Evolutionary conservation across 345 rosid species (phyloP).

Genomic region (Murraya koenigii): DNA sequence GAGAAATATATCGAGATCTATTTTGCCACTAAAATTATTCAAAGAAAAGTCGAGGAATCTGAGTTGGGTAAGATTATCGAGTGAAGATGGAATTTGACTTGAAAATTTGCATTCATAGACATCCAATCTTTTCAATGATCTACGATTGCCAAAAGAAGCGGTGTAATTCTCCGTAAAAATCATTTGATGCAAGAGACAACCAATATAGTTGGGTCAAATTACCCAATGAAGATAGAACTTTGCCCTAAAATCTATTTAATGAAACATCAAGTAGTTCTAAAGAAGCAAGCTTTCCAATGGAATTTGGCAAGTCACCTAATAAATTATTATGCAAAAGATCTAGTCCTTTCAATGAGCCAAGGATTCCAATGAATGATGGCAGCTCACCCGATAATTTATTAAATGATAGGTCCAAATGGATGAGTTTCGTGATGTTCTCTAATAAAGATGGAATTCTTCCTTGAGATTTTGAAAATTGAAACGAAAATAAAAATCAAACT

Average conservation of each 20-base stretch:
- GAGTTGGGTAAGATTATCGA: background rate
- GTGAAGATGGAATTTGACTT: background rate
- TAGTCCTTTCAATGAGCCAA: background rate
- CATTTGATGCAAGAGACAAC: background rate
- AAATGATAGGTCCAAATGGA: background rate
- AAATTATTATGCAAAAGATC: background rate
- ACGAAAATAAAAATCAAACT: too few relatives aligned
- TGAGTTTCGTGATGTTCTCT: background rate
- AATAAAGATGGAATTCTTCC: conserved; percentile 6
- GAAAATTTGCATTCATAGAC: background rate
- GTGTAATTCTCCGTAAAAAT: conserved; percentile 5
- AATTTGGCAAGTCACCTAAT: too few relatives aligned
- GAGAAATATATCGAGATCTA: background rate
- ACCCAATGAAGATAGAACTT: background rate
- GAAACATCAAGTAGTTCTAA: background rate
- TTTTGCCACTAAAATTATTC: background rate
- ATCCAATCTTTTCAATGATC: background rate
- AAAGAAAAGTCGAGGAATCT: background rate
- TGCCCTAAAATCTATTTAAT: background rate
- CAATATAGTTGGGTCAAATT: background rate
- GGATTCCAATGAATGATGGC: background rate
- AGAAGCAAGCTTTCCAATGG: background rate
- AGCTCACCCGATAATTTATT: background rate
- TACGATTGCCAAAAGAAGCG: background rate
- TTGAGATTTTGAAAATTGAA: background rate